Evolutionary conservation across 208 protist genomes (phyloP), one percentile per base, ranked within the genome.

Genomic region (Balamuthia mandrillaris): DNA sequence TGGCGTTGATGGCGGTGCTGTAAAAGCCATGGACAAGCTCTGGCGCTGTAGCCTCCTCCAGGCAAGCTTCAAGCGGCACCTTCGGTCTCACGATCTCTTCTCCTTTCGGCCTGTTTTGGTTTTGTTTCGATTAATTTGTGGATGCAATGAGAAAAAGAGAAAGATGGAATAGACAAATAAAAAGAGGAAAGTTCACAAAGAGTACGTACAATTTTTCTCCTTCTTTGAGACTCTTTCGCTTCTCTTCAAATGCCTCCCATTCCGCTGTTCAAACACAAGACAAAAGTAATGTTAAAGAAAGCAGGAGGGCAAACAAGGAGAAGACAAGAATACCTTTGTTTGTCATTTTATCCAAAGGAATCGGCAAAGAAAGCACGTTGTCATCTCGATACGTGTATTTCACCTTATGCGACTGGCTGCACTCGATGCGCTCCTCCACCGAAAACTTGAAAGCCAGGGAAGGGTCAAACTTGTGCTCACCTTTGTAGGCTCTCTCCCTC

Each of bases 371-470:
- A 14, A 98, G 87, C 44, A 96, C 92, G 61, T 87, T 92, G 52
- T 98, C 95, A 33, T 88, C 87, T 35, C 95, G 91, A 18, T 84
- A 87, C 0, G 86, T 94, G 92, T 98, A 98, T 66, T 95, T 90
- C 24, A 98, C 96, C 37, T 91, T 92, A 12, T 88, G 78, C 58
- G 94, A 96, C 47, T 85, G 56, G 52, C 47, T 87, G 90, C 95
- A 98, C 90, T 97, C 85, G 51, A 96, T 85, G 39, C 88, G 87
- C 61, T 97, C 91, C 88, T 98, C 94, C 29, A 96, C 33, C 10
- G 94, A 77, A 87, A 82, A 54, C 47, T 82, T 31, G 51, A 82
- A 82, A n/a, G 54, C 66, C 35, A 52, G 18, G 16, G 54, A 12
- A 7, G 66, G 74, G 27, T 39, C 45, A n/a, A 7, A 56, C 9